These are phyloP conservation scores for Pichia deserticola DNA, from an alignment of 805 yeast genomes.

Conservation along the genomic window DNA sequence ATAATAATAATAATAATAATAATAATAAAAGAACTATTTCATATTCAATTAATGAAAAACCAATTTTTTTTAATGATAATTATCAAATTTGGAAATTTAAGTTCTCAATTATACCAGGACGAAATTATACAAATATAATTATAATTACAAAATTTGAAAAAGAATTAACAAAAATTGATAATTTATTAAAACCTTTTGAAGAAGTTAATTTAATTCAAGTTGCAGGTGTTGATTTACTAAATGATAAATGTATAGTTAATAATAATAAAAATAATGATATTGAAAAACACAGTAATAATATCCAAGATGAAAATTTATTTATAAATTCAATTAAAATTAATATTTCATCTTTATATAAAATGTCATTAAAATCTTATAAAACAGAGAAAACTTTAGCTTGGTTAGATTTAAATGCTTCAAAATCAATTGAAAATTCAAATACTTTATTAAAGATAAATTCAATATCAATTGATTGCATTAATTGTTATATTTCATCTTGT, in stretches of 20 bases:
- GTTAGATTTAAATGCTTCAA: constrained; percentile 19
- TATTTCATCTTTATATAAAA: constrained; percentile 22
- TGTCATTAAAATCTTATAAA: constrained; percentile 21
- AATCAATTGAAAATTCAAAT: constrained; percentile 9
- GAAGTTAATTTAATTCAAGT: constrained; percentile 9
- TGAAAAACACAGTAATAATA: neutral
- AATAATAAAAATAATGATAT: neutral
- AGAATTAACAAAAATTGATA: constrained; percentile 3
- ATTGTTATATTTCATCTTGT: constrained; percentile 20
- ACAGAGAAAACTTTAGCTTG: constrained; percentile 23
- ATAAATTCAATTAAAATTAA: constrained; percentile 1
- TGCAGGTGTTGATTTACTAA: constrained; percentile 9
- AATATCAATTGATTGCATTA: constrained; percentile 15
- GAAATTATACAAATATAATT: constrained; percentile 11
- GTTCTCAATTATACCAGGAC: constrained; percentile 16
- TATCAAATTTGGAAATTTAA: constrained; percentile 14
- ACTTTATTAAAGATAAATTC: constrained; percentile 12
- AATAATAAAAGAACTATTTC: neutral
- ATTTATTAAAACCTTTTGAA: constrained; percentile 9
- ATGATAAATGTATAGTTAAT: neutral
- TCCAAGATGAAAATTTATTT: neutral
- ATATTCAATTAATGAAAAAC: neutral
- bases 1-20: too few species aligned
- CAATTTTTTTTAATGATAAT: constrained; percentile 1
- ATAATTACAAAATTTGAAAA: constrained; percentile 15